phyloP scores from a whole-genome alignment of 352 stramenopile species.

The Globisporangium nagaii region DNA sequence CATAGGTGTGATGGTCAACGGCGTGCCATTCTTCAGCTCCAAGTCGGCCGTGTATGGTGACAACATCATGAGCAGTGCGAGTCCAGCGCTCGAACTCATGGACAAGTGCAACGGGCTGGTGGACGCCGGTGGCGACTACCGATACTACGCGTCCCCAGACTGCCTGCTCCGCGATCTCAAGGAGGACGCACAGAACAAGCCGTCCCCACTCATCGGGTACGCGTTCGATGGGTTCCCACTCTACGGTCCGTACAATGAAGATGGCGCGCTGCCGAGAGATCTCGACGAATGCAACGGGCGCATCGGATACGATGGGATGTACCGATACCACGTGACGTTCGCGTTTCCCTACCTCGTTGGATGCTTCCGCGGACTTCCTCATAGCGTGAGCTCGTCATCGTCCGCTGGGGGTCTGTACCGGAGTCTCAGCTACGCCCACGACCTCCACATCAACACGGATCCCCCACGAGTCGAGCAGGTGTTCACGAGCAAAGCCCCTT shows the following conservation, averaged over 20 bases:
- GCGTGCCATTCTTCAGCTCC: conserved; percentile 55
- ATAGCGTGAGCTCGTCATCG: too few relatives aligned
- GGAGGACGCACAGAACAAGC: conserved; percentile 14
- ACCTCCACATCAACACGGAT: conserved; percentile 44
- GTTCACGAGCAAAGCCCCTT: conserved; percentile 58
- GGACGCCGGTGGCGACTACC: conserved; percentile 56
- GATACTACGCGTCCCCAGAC: conserved; percentile 65
- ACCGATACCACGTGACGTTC: conserved; percentile 61
- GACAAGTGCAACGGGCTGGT: conserved; percentile 74
- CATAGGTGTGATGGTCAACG: conserved; percentile 71
- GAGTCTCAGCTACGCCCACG: conserved; percentile 54
- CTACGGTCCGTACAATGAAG: conserved; percentile 52
- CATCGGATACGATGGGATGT: conserved; percentile 52
- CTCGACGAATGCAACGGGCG: conserved; percentile 70
- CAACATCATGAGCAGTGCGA: conserved; percentile 35
- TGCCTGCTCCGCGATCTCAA: conserved; percentile 50
- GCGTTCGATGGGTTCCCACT: conserved; percentile 74
- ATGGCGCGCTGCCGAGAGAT: conserved; percentile 34
- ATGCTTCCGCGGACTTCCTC: conserved; percentile 40
- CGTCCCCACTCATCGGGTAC: conserved; percentile 62
- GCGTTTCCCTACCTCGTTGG: conserved; percentile 53
- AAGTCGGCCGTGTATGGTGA: conserved; percentile 29
- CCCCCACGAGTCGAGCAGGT: conserved; percentile 33
- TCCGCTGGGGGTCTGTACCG: conserved; percentile 26
- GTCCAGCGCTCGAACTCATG: conserved; percentile 31